Conservation (phyloP, 176 grass and related monocot species). For the Alloteropsis semialata region DNA sequence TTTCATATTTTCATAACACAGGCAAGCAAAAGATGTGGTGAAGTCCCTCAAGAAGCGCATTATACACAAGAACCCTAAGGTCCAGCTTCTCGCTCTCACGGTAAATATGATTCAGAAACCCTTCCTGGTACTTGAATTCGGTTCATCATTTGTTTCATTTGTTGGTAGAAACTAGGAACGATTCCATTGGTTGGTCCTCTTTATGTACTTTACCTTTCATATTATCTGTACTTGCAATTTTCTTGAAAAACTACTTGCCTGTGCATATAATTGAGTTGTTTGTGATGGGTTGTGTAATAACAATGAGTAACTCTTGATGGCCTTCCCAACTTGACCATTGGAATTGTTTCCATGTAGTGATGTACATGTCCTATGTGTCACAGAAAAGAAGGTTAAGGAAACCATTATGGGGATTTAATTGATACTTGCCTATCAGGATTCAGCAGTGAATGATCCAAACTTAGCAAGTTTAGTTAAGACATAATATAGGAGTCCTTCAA, state of each 20-base stretch:
- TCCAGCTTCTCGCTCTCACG: constrained; percentile 87
- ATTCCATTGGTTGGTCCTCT: not conserved
- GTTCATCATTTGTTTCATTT: constrained; percentile 21
- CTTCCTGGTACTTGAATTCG: not conserved
- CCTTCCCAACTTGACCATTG: constrained; percentile 13
- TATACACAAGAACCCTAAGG: constrained; percentile 70
- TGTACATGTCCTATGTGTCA: not conserved
- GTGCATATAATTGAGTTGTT: not conserved
- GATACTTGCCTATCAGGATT: not conserved
- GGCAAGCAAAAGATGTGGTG: constrained; percentile 80
- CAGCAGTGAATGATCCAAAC: not conserved
- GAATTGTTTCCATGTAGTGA: no score
- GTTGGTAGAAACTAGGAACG: not conserved
- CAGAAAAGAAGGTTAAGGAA: not conserved
- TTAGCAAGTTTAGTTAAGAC: constrained; percentile 3
- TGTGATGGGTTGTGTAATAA: not conserved
- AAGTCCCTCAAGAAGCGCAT: constrained; percentile 85
- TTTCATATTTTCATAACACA: constrained; percentile 17
- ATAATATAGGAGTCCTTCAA: not conserved
- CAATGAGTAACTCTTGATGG: not conserved
- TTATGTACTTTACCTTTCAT: not conserved
- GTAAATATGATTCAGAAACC: constrained; percentile 42
- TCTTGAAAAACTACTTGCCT: not conserved
- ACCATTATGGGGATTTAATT: not conserved
- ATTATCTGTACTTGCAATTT: constrained; percentile 9